Evolutionary conservation across 73 alveolate species (phyloP), one percentile per base, ranked within the genome.

Genomic region (Durusdinium trenchii): DNA sequence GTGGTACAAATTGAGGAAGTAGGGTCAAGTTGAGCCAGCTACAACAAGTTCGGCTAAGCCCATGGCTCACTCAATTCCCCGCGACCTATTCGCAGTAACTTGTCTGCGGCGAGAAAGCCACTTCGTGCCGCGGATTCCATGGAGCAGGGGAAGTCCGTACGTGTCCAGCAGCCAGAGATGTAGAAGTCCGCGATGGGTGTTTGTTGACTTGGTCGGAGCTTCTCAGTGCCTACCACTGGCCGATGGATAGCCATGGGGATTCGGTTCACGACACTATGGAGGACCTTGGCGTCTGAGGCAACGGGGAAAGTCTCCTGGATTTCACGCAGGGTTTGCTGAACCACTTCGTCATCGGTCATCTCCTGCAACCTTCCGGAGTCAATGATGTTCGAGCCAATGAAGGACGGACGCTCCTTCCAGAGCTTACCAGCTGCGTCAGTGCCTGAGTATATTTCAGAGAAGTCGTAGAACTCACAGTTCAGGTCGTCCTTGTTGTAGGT

Each of bases 241-340:
- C 99, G 62, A 36, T 94, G 99, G 86, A 94, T 94, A 36, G 99
- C 99, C 99, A 94, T 94, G 50, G 99, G 99, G 40, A 94, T 76
- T 26, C 99, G 93, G 83, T 94, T 94, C 99, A 94, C 99, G 30
- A 94, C 99, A 20, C 78, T 73, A 67, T 94, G 99, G n/a, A 43
- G n/a, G 30, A 94, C 84, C 94, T 94, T 78, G 18, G 99, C 99
- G 30, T 75, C 83, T 14, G 30, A 28, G 20, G 83, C 99, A 28
- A 38, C 43, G 12, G 99, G 99, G 45, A 94, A 94, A 40, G 43
- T 40, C 84, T 75, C 99, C 51, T 51, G 81, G 18, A 94, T 51
- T 67, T 94, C 99, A 10, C 67, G 99, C 4, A 94, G 84, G 6
- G 99, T 94, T 26, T 67, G 57, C 83, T 73, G 83, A n/a, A 94